Conservation (phyloP, 31 red algal genomes). For the Odonthalia washingtoniensis region DNA sequence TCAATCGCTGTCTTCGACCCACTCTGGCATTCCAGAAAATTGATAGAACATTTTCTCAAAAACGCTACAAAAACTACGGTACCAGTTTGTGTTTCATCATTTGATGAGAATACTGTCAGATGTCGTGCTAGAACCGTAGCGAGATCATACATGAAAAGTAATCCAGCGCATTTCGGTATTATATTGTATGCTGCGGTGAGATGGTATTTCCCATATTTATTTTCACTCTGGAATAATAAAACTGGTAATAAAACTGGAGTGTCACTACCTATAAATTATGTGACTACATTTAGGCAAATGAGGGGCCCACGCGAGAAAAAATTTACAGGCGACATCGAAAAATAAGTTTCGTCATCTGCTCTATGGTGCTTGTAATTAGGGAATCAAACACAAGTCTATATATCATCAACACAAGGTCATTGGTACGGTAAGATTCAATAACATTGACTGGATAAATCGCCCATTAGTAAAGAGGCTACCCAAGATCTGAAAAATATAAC, state of each 20-base stretch:
- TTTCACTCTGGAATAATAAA: not conserved
- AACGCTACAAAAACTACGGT: conserved; percentile 17
- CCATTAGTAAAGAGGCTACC: conserved; percentile 21
- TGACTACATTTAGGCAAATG: not conserved
- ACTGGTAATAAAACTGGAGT: conserved; percentile 17
- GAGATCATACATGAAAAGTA: too few species aligned
- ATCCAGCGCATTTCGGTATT: conserved; percentile 21
- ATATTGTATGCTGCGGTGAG: not conserved
- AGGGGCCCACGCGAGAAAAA: not conserved
- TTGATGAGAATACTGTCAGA: too few species aligned
- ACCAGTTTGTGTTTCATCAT: not conserved
- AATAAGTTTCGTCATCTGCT: not conserved
- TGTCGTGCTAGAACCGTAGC: too few species aligned
- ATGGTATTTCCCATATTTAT: not conserved
- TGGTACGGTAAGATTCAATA: too few species aligned
- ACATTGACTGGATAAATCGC: not conserved
- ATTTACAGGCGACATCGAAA: not conserved
- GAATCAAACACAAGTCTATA: conserved; percentile 9
- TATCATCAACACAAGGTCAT: not conserved
- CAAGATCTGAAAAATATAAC: not conserved
- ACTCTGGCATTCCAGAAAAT: conserved; percentile 17
- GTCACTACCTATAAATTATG: not conserved
- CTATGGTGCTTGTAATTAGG: conserved; percentile 7
- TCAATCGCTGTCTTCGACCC: not conserved
- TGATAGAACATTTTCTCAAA: conserved; percentile 34